A percentile compares a stretch with the other conserved stretches of the same genome.
phyloP scores from a whole-genome alignment of 371 early-diverging fungal species.

The Mortierella sp. region DNA sequence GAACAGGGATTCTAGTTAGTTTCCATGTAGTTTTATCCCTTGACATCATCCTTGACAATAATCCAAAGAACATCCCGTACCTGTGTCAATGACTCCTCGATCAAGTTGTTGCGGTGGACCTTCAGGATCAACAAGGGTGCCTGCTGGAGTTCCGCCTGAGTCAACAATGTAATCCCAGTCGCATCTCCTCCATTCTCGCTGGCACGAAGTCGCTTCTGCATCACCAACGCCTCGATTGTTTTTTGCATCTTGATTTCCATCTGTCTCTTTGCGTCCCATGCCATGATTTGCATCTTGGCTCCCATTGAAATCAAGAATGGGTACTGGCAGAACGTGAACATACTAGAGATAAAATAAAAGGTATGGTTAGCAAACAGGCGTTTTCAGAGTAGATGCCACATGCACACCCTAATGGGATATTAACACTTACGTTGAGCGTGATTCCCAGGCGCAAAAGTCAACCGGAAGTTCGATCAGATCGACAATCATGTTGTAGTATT shows the following conservation, averaged over 20 bases:
- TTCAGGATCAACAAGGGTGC: slow-evolving; percentile 85
- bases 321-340: slow-evolving; percentile 90
- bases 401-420: not conserved
- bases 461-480: slow-evolving; percentile 83
- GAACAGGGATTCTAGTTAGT: not conserved
- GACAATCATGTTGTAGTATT: slow-evolving; percentile 91
- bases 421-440: slow-evolving; percentile 70
- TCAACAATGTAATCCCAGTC: slow-evolving; percentile 24
- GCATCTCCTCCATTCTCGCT: slow-evolving; percentile 25
- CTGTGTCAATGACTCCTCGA: slow-evolving; percentile 88
- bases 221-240: slow-evolving; percentile 46
- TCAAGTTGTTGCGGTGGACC: slow-evolving; percentile 86
- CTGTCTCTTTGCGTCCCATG: slow-evolving; percentile 88
- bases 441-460: slow-evolving; percentile 92
- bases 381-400: not conserved
- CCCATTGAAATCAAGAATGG: slow-evolving; percentile 91
- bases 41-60: not conserved
- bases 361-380: not conserved
- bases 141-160: slow-evolving; percentile 72
- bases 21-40: not conserved
- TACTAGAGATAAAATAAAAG: slow-evolving; percentile 11
- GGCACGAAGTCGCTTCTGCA: slow-evolving; percentile 37
- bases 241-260: slow-evolving; percentile 83
- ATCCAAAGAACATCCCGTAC: slow-evolving; percentile 29
- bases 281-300: slow-evolving; percentile 90